A percentile compares a stretch with the other conserved stretches of the same genome.
Conservation (phyloP, 2,329 filamentous ascomycete species). For the Ambrosiella xylebori region DNA sequence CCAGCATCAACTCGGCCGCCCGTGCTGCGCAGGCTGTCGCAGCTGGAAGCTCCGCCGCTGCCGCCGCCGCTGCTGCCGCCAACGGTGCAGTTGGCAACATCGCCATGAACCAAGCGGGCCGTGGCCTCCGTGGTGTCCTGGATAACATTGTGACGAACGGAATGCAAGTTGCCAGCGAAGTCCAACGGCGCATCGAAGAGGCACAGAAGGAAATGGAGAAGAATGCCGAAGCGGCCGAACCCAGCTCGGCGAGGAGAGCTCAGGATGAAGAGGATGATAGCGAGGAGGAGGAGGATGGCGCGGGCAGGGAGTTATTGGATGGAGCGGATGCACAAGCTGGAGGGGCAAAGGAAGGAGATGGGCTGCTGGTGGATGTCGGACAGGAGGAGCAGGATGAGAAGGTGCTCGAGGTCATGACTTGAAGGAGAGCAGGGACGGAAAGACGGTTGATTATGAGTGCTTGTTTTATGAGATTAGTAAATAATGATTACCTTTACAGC, state of each 20-base stretch:
- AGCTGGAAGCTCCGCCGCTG: not conserved
- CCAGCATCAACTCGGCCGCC: conserved; percentile 20
- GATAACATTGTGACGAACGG: conserved; percentile 97
- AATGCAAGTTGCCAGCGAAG: conserved; percentile 88
- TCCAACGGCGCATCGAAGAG: conserved; percentile 84
- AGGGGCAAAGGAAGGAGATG: conserved; percentile 19
- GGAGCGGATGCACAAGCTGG: conserved; percentile 57
- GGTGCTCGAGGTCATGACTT: conserved; percentile 11
- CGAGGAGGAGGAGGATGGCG: conserved; percentile 42
- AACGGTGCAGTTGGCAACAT: conserved; percentile 17
- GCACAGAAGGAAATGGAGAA: conserved; percentile 81
- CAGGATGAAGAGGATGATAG: conserved; percentile 39
- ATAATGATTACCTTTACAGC: not conserved
- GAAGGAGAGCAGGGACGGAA: not conserved
- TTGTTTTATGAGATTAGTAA: not conserved
- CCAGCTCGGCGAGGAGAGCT: conserved; percentile 21
- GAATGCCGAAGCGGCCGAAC: conserved; percentile 46
- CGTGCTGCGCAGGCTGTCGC: conserved; percentile 18
- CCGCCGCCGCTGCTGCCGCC: conserved; percentile 13
- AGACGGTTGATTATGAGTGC: not conserved
- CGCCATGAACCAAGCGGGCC: conserved; percentile 32
- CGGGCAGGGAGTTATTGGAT: conserved; percentile 52
- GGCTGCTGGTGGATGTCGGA: conserved; percentile 6
- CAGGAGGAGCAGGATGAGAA: not conserved
- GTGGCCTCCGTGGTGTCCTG: conserved; percentile 76